Percentiles rank a stretch among this genome's conserved stretches.
Evolutionary conservation across 495 filamentous ascomycete species (phyloP).

Genomic region (Recurvomyces mirabilis): DNA sequence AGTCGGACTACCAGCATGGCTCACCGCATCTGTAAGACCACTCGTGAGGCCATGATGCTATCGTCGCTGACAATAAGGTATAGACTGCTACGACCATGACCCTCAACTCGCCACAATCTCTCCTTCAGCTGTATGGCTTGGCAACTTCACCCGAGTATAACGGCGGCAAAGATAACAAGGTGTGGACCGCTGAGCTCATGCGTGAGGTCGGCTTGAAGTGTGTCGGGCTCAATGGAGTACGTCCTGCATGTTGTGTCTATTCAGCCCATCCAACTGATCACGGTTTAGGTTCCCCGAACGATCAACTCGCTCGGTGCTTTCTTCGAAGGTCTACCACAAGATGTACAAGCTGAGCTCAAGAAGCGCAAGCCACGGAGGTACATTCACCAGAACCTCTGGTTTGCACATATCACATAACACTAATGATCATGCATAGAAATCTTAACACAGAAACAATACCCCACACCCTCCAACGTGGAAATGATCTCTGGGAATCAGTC

Average conservation of each 20-base stretch:
- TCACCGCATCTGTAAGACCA: slow-evolving; percentile 47
- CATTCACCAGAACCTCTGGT: slow-evolving; percentile 33
- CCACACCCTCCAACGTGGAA: slow-evolving; percentile 43
- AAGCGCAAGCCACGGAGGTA: slow-evolving; percentile 10
- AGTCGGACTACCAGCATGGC: slow-evolving; percentile 50
- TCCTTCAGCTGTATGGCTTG: slow-evolving; percentile 43
- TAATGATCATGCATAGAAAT: slow-evolving; percentile 31
- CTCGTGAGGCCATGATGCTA: slow-evolving; percentile 1
- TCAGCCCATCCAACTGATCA: neutral
- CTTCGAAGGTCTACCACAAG: slow-evolving; percentile 40
- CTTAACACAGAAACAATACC: slow-evolving; percentile 39
- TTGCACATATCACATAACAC: slow-evolving; percentile 29
- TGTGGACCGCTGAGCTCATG: slow-evolving; percentile 60
- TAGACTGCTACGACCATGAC: slow-evolving; percentile 65
- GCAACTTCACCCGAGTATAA: slow-evolving; percentile 32
- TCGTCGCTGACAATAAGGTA: slow-evolving; percentile 11
- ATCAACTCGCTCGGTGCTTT: slow-evolving; percentile 69
- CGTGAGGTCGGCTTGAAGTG: slow-evolving; percentile 72
- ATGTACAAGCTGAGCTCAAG: slow-evolving; percentile 27
- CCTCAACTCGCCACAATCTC: slow-evolving; percentile 59
- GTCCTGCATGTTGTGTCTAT: neutral
- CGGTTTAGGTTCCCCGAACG: slow-evolving; percentile 56
- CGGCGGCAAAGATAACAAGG: slow-evolving; percentile 24
- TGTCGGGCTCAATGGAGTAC: slow-evolving; percentile 66
- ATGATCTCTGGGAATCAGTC: slow-evolving; percentile 56